Evolutionary conservation across 2,329 filamentous ascomycete genomes (phyloP), one percentile per base, ranked within the genome.

Genomic region (Orbilia javanica): DNA sequence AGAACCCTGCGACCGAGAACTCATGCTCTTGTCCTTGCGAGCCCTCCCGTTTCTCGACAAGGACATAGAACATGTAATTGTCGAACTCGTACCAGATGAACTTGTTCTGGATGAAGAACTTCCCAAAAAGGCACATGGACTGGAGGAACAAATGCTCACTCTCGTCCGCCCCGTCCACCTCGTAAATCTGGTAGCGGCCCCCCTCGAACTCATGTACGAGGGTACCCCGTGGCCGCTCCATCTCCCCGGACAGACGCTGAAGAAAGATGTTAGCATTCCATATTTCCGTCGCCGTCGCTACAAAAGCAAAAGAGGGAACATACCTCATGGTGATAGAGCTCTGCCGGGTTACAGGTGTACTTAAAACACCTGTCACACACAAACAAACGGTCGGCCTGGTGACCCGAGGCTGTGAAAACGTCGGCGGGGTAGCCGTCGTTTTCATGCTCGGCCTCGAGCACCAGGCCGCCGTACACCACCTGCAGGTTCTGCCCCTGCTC

Each of bases 61-160:
- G 90, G 3, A 97, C 88, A 84, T 97, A 98, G 87, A 97, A 99
- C 81, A 97, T 90, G 85, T 99, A 99, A 64, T 92, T 93, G 3
- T 90, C 90, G 53, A 97, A 94, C 83, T 99, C 96, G 86, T 97
- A 99, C 85, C 97, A 98, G 81, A 99, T 94, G 6, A 93, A 97
- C 83, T 99, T 99, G 83, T 96, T 97, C 84, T 98, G 94, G 80
- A 99, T 91, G 84, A 98, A 99, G 52, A 99, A 89, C 85, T 98
- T 99, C 29, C 94, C 94, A 84, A 98, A 97, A 53, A 99, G 90
- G 8, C 93, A 97, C 11, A 99, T 88, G 82, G 97, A 97, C 85
- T 98, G 96, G 81, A 93, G 94, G 84, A 97, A 98, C 31, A 97
- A 88, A 92, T 80, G 97, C 89, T 80, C 91, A 89, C 83, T 52